Evolutionary conservation across 495 filamentous ascomycete species (phyloP).

Genomic region (Penicillium cinerascens): DNA sequence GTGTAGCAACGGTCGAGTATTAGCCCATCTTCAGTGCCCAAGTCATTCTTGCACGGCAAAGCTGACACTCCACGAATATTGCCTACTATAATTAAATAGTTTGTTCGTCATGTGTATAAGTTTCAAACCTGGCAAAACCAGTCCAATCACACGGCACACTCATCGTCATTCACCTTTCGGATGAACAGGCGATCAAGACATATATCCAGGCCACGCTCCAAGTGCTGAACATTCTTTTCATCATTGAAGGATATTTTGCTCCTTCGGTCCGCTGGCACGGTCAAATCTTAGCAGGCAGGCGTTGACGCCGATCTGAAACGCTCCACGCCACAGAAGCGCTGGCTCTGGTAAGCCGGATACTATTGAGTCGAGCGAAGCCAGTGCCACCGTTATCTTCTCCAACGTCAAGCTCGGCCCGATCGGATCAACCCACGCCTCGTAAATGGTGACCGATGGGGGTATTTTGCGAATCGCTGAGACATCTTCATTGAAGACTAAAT

Average conservation of each 20-base stretch:
- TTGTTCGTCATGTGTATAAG: no score
- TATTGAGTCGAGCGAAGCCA: conserved; percentile 52
- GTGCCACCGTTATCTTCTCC: conserved; percentile 60
- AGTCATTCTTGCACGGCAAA: background rate
- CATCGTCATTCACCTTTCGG: no score
- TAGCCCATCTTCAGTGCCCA: background rate
- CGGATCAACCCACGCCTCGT: conserved; percentile 54
- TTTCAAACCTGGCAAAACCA: no score
- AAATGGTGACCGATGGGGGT: background rate
- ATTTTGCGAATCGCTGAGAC: background rate
- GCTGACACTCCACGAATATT: no score
- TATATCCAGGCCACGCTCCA: background rate
- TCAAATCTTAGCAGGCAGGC: conserved; percentile 10
- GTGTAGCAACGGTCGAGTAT: background rate
- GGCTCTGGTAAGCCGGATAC: conserved; percentile 57
- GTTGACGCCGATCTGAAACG: conserved; percentile 21
- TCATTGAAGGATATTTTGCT: conserved; percentile 19
- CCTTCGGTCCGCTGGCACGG: background rate
- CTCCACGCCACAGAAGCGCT: conserved; percentile 22
- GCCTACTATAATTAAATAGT: no score
- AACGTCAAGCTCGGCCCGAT: conserved; percentile 69
- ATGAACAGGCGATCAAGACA: background rate
- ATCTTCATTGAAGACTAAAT: background rate
- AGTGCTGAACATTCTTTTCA: background rate
- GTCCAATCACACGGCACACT: no score